Base-by-base conservation (phyloP, 2,329 filamentous ascomycete genomes). In the Penicillium sp. region DNA sequence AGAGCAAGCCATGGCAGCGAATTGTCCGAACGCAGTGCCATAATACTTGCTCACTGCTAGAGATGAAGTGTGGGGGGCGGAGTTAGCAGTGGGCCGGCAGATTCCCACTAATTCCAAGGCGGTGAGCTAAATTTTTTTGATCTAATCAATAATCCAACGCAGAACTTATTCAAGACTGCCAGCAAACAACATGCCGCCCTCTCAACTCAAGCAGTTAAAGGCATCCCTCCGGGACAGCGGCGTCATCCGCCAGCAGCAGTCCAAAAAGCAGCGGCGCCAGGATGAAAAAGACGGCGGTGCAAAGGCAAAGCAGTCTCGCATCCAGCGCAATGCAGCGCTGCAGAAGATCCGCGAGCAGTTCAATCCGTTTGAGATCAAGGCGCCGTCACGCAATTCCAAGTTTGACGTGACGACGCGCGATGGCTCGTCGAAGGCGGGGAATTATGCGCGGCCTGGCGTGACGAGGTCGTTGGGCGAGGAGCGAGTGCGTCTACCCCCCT, bases 321-420 rank as follows among this genome's bases (percentile, higher is more conserved):
- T 90, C 24, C 85, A 91, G 70, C 85, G 88, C 68, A 84, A 88
- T 67, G 87, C 85, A 56, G 90, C 91, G 16, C 81, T 99, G 61
- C 86, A 89, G 65, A 85, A 84, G 57, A 97, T 99, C 70, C 88
- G 94, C 68, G 92, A 97, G 68, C 88, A 92, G 64, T 97, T 97
- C 83, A 99, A 99, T 71, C 94, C 94, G 0, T 99, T 99, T 74
- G 94, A 99, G 69, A 84, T 96, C 71, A 95, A 95, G 74, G 85
- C 89, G 58, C 85, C 88, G 42, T 81, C 86, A 1, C 83, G 88
- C 59, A 89, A 87, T 0, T 86, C 86, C 56, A 97, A 97, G 67
- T 96, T 96, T 62, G 86, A 93, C 45, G 87, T 92, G 46, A 91
- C 89, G 0, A 92, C 82, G 53, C 84, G 83, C 61, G 83, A 83